Base-by-base conservation (phyloP, 2,329 filamentous ascomycete genomes). In the Fusarium veterinarium region DNA sequence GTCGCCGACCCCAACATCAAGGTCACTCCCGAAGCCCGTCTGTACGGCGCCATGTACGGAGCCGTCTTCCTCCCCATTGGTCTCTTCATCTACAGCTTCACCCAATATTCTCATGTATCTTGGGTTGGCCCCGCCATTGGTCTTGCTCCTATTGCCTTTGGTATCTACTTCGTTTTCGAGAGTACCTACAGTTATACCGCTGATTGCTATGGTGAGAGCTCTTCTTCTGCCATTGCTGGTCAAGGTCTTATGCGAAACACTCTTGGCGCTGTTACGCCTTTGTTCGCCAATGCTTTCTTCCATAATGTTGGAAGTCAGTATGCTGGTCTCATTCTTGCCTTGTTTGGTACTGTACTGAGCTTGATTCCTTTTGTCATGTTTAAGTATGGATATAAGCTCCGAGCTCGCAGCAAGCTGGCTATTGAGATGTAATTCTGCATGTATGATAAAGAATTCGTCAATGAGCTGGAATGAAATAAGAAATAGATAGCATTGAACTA, bases 281-380 rank as follows among this genome's bases (percentile, higher is more conserved):
- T 74, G 20, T 74, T 74, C 23, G 72, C 72, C 8, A 74, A 72
- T 17, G 72, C 72, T 3, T 74, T 74, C 62, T 74, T 74, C 28
- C 68, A 74, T 12, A 74, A 74, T 16, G 72, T 74, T 2, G 72
- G 71, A 13, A 74, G 72, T 12, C 72, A 74, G 35, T 74, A 74
- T 28, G 72, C 72, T 33, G 72, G 72, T 11, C 58, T 74, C 5
- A 74, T 74, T 13, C 59, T 74, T 37, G 72, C 72, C 8, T 25
- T 74, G 14, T 72, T 74, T 19, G 72, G 72, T 8, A 74, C 72
- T 5, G 35, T 64, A 1, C 37, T 74, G 42, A 74, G 71, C 42
- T 51, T 74, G 56, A 74, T 74, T 55, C 72, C 72, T 8, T 74
- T 74, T 17, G 59, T 74, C 17, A 74, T 74, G 72, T 74, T 74